Evolutionary conservation across 768 basidiomycete species (phyloP).

Genomic region (Dentipellis fragilis): DNA sequence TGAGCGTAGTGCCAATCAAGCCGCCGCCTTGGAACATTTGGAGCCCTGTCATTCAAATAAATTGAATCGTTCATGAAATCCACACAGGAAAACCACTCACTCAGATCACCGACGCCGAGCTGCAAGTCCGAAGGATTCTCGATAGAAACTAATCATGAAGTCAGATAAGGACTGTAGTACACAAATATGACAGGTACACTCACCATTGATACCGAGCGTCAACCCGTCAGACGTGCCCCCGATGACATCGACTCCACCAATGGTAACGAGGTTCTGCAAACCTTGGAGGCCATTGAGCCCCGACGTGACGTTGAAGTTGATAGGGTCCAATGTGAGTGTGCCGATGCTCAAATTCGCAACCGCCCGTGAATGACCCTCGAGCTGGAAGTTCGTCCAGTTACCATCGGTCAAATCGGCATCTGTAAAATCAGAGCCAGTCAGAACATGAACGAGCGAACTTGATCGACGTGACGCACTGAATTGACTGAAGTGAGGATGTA

Average conservation of each 20-base stretch:
- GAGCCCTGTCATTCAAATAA: conserved; percentile 30
- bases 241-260: conserved; percentile 52
- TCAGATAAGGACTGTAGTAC: background rate
- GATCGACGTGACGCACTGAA: conserved; percentile 37
- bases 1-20: conserved; percentile 46
- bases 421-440: conserved; percentile 16
- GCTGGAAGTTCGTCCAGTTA: conserved; percentile 37
- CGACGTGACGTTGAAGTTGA: conserved; percentile 62
- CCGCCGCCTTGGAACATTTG: conserved; percentile 43
- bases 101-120: conserved; percentile 50
- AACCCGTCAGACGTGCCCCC: conserved; percentile 55
- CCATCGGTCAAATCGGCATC: conserved; percentile 48
- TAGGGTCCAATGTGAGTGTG: conserved; percentile 57
- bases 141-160: conserved; percentile 36
- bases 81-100: conserved; percentile 26
- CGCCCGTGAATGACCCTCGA: conserved; percentile 51
- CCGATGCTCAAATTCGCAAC: conserved; percentile 55
- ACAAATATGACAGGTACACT: conserved; percentile 6
- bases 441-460: background rate
- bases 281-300: conserved; percentile 51
- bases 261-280: conserved; percentile 43
- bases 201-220: conserved; percentile 48
- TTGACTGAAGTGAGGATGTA: conserved; percentile 41
- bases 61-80: background rate
- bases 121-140: conserved; percentile 61